Percentiles rank a stretch among this genome's conserved stretches.
These are phyloP conservation scores for Limonium bicolor DNA, from an alignment of 148 eudicot genomes.

Conservation along the genomic window DNA sequence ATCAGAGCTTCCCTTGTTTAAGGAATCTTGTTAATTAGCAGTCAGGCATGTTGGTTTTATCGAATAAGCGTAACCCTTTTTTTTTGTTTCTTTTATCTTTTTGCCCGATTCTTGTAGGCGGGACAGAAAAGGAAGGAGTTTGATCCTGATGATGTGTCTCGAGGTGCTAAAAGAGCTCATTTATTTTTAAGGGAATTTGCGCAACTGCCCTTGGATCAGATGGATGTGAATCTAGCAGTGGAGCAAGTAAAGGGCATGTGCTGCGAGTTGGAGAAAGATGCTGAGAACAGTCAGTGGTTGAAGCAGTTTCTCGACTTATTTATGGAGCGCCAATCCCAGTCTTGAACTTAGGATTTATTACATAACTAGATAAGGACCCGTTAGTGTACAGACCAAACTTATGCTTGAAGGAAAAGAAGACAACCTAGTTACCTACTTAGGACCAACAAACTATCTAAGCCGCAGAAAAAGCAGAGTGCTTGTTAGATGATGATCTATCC, in stretches of 20 bases:
- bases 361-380: no score
- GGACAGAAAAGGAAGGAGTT: slow-evolving; percentile 50
- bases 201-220: slow-evolving; percentile 68
- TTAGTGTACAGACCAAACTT: no score
- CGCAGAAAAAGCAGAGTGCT: no score
- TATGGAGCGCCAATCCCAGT: no score
- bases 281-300: slow-evolving; percentile 53
- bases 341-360: no score
- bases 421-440: no score
- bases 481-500: no score
- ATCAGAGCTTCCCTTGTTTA: no score
- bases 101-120: slow-evolving; percentile 19
- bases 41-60: slow-evolving; percentile 13
- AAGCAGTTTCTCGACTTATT: slow-evolving; percentile 75
- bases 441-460: no score
- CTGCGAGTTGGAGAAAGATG: slow-evolving; percentile 54
- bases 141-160: slow-evolving; percentile 38
- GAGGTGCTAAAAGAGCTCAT: slow-evolving; percentile 74
- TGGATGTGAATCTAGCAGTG: slow-evolving; percentile 60
- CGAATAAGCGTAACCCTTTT: slow-evolving; percentile 16
- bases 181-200: slow-evolving; percentile 67
- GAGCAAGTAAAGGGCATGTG: slow-evolving; percentile 42
- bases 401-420: no score
- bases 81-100: slow-evolving; percentile 1
- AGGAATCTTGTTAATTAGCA: no score